Base-by-base conservation (phyloP, 768 basidiomycete genomes). In the Hydnum rufescens region DNA sequence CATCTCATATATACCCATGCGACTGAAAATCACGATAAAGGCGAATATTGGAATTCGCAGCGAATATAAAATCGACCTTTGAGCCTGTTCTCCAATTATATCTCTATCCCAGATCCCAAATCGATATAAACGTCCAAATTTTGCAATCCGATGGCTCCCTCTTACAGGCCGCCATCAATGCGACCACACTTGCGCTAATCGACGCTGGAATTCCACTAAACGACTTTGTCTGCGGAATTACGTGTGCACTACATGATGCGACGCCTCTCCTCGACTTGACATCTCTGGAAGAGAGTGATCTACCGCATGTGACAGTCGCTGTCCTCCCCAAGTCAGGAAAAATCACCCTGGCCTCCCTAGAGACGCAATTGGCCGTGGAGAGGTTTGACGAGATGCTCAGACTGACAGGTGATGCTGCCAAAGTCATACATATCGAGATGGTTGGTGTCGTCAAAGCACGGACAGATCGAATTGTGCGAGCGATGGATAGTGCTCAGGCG, bases 111-210 rank as follows among this genome's bases (percentile, higher is more conserved):
- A 80, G 95, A 48, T 85, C 85, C 31, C 80, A 90, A 63, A 95
- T 99, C 63, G 87, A 93, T 66, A 80, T 99, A 55, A 85, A 80
- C 64, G 72, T 99, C 4, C 89, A 93, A 64, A 80, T 99, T 28
- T 68, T 95, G 34, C 86, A 95, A 58, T 84, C 90, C 62, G 95
- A 99, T 60, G 95, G 95, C 36, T 68, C 86, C 0, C 70, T 96
- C 39, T 73, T 96, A 23, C 82, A 86, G 53, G 79, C 92, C 3
- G 82, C 87, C 58, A 85, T 99, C 61, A 99, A 97, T 62, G 92
- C 81, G 31, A 89, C 90, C 3, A 95, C 90, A 4, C 74, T 99
- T 39, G 89, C 93, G 0, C 75, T 99, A 29, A 76, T 85, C 59
- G 78, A 75, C 50, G 89, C 92, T 3, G 95, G 95, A 1, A 81